A percentile compares a stretch with the other conserved stretches of the same genome.
phyloP scores from a whole-genome alignment of 129 eudicot species.

The Mikania micrantha region DNA sequence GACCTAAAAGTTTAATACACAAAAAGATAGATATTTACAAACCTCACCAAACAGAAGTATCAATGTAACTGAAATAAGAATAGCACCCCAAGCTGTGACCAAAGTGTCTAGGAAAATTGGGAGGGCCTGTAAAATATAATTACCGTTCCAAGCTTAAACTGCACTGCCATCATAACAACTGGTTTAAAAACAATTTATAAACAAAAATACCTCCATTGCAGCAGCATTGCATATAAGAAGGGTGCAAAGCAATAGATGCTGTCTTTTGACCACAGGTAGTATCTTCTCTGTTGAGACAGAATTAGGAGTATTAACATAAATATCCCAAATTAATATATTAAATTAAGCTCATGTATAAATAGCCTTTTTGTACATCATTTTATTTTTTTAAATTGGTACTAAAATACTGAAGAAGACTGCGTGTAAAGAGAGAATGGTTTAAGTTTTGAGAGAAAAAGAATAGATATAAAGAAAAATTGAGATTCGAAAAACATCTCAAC shows the following conservation, averaged over 20 bases:
- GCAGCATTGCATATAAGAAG: constrained; percentile 94
- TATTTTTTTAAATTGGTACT: not conserved
- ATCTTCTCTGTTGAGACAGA: constrained; percentile 64
- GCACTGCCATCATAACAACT: not conserved
- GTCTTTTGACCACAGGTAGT: constrained; percentile 78
- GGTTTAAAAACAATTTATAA: not conserved
- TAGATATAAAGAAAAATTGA: not conserved
- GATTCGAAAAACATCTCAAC: not conserved
- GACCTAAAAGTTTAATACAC: not conserved
- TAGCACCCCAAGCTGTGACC: constrained; percentile 92
- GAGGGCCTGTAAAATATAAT: constrained; percentile 57
- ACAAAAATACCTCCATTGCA: constrained; percentile 18
- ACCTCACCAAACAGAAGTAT: constrained; percentile 97
- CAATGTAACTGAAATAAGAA: constrained; percentile 87
- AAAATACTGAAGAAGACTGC: not conserved
- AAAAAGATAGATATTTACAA: constrained; percentile 11
- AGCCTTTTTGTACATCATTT: not conserved
- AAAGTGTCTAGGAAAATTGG: constrained; percentile 83
- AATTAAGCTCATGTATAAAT: not conserved
- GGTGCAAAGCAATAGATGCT: constrained; percentile 87
- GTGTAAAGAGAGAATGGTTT: not conserved
- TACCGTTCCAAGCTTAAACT: not conserved
- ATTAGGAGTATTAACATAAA: not conserved
- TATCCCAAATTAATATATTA: not conserved
- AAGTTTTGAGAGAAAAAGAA: not conserved